Conservation (phyloP, 2,329 filamentous ascomycete species). For the Alternaria ventricosa region DNA sequence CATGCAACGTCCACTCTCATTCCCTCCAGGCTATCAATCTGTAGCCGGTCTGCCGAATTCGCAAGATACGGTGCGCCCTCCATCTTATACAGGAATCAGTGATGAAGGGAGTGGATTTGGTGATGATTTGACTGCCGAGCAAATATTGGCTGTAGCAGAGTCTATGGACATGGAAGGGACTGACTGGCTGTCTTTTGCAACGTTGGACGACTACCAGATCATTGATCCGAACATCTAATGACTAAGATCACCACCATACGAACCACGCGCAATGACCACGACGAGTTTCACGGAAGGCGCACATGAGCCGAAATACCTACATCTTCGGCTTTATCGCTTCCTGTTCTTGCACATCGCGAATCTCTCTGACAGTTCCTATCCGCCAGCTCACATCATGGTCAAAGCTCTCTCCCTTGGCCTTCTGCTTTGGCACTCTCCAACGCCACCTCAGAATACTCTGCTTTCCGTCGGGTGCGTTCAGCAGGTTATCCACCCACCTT, state of each 20-base stretch:
- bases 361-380: slow-evolving; percentile 46
- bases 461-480: slow-evolving; percentile 48
- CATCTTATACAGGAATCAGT: slow-evolving; percentile 26
- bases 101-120: slow-evolving; percentile 38
- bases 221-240: slow-evolving; percentile 15
- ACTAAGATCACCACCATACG: neutral
- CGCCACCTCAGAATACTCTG: slow-evolving; percentile 59
- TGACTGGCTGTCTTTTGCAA: slow-evolving; percentile 57
- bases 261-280: neutral
- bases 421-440: slow-evolving; percentile 54
- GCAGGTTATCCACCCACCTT: slow-evolving; percentile 57
- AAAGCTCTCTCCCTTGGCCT: slow-evolving; percentile 46
- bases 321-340: slow-evolving; percentile 22
- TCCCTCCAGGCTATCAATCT: neutral
- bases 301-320: slow-evolving; percentile 9
- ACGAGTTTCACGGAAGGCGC: neutral
- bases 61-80: slow-evolving; percentile 10
- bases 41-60: neutral
- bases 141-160: slow-evolving; percentile 58
- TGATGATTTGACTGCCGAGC: slow-evolving; percentile 53
- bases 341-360: slow-evolving; percentile 24
- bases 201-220: slow-evolving; percentile 50
- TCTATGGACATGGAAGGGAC: slow-evolving; percentile 55
- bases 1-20: neutral
- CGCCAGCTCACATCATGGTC: slow-evolving; percentile 59